Conservation (phyloP, 1,139 yeast species). For the Diutina rugosa region DNA sequence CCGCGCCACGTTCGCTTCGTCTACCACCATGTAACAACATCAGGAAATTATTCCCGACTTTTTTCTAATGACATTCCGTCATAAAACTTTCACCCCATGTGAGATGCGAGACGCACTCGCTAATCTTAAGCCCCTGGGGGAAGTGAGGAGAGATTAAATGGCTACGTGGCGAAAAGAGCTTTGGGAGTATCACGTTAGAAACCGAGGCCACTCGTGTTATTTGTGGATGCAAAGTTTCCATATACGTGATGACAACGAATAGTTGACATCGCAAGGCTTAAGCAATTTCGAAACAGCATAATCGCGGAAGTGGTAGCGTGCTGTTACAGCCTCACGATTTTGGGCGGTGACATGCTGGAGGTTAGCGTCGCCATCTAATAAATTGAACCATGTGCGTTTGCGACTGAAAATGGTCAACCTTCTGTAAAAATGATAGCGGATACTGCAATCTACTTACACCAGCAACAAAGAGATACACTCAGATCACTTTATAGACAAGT, state of each 20-base stretch:
- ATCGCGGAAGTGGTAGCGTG: background rate
- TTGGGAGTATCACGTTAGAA: too few species aligned
- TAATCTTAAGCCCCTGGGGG: background rate
- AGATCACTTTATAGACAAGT: too few species aligned
- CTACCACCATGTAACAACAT: background rate
- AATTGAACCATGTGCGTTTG: background rate
- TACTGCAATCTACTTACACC: too few species aligned
- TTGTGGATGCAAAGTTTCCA: too few species aligned
- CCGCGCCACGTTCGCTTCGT: background rate
- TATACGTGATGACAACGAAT: too few species aligned
- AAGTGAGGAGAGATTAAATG: background rate
- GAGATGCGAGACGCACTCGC: background rate
- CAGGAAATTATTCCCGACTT: background rate
- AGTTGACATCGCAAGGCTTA: too few species aligned
- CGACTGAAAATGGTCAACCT: background rate
- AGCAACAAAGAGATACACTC: too few species aligned
- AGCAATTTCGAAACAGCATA: too few species aligned
- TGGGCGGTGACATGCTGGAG: background rate
- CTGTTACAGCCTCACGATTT: background rate
- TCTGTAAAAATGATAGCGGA: too few species aligned
- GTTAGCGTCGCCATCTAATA: background rate
- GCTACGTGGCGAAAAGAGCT: background rate
- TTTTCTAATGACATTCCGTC: background rate
- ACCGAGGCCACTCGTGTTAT: too few species aligned
- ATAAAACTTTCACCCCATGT: background rate